Evolutionary conservation across 2,329 filamentous ascomycete species (phyloP).

Genomic region (Beauveria scarabaeidicola): DNA sequence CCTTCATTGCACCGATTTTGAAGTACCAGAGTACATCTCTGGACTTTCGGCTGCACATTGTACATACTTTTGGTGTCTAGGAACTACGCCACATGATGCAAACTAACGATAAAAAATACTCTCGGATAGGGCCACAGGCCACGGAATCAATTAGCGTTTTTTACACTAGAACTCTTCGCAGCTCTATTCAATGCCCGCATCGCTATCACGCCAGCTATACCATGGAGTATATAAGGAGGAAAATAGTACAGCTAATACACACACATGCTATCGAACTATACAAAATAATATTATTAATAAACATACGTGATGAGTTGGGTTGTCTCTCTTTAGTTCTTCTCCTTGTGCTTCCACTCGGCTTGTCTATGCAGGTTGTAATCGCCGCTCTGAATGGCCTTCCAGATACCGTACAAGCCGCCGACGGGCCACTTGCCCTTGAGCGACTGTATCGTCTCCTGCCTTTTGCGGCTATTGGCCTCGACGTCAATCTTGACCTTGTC

Average conservation of each 20-base stretch:
- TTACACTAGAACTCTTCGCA: background rate
- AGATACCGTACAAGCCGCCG: conserved; percentile 51
- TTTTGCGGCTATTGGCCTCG: conserved; percentile 32
- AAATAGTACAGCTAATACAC: background rate
- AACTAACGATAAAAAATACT: background rate
- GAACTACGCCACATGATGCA: background rate
- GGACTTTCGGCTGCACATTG: background rate
- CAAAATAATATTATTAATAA: no score
- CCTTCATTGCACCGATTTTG: background rate
- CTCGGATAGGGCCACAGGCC: background rate
- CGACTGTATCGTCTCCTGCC: conserved; percentile 30
- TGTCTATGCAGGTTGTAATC: conserved; percentile 46
- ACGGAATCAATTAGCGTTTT: background rate
- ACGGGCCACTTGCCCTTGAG: conserved; percentile 45
- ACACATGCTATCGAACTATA: background rate
- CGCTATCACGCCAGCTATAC: background rate
- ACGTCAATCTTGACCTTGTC: conserved; percentile 59
- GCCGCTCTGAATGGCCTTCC: conserved; percentile 47
- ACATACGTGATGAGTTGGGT: no score
- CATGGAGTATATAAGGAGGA: background rate
- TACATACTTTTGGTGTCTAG: conserved; percentile 4
- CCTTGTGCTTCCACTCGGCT: conserved; percentile 46
- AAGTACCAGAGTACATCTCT: background rate
- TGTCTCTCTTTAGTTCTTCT: conserved; percentile 10
- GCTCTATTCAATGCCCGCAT: background rate